Base-by-base conservation (phyloP, 208 protist genomes). In the Crithidia brevicula region DNA sequence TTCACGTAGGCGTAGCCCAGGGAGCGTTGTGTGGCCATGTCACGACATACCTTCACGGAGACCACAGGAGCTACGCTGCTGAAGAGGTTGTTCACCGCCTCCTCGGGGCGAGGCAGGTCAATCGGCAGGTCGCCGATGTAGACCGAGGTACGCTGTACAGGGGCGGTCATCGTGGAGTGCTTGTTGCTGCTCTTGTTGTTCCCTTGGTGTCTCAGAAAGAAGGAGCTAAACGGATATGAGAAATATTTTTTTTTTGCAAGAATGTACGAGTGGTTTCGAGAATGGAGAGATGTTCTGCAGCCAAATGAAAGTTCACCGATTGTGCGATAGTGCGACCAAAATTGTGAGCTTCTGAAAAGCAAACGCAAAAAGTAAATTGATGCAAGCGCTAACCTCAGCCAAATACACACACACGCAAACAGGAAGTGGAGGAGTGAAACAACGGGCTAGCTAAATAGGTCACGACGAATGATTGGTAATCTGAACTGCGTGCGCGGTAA, bases 1-100 rank as follows among this genome's bases (percentile, higher is more conserved):
- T 99, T 99, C n/a, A 99, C 96, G 82, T 99, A 99, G 36, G 92
- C 97, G 77, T 99, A 99, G 67, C 95, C 96, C 18, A 99, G 85
- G 9, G 95, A 98, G 33, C 86, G 83, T 75, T 95, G 90, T 23
- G 96, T 98, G 22, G 91, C 85, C 47, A 85, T 83, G 72, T 99
- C 97, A 56, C 97, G 92, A 71, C 96, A 99, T 43, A 99, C 92
- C 57, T 93, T 89, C 56, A 99, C 97, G 16, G 93, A 98, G 31
- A 91, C 85, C 53, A 99, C 92, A 10, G 92, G 92, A 38, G 96
- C 97, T 38, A 98, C 86, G 43, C 86, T 81, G 67, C 90, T 96
- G 88, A 99, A 99, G 51, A 98, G 59, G 60, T 97, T 96, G 70
- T 96, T 98, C 42, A 99, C 82, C 18, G 84, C 63, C 40, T 90